These are phyloP conservation scores for Solanum hybrid DNA, from an alignment of 305 asterid genomes.

Conservation along the genomic window DNA sequence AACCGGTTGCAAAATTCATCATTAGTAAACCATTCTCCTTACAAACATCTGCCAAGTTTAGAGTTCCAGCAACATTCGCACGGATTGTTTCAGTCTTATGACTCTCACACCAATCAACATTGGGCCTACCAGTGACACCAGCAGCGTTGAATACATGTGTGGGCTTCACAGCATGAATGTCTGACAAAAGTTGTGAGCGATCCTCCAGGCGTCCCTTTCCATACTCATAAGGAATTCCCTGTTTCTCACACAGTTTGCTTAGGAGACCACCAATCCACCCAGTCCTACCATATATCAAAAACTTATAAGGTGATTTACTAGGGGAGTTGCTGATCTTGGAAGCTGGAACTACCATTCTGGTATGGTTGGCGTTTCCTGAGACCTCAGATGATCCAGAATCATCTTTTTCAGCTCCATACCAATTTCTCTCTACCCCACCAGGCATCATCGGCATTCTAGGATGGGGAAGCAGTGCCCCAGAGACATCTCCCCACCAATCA, in stretches of 20 bases:
- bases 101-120: conserved; percentile 93
- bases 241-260: conserved; percentile 73
- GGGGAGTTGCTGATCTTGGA: conserved; percentile 31
- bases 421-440: conserved; percentile 58
- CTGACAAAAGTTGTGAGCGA: conserved; percentile 46
- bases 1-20: conserved; percentile 87
- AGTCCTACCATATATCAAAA: conserved; percentile 76
- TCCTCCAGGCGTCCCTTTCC: conserved; percentile 78
- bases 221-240: conserved; percentile 60
- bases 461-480: conserved; percentile 93
- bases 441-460: conserved; percentile 94
- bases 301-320: conserved; percentile 47
- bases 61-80: conserved; percentile 75
- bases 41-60: conserved; percentile 79
- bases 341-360: conserved; percentile 35
- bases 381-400: conserved; percentile 43
- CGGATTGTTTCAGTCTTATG: conserved; percentile 77
- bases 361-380: conserved; percentile 30
- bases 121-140: conserved; percentile 92
- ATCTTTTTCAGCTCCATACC: conserved; percentile 56
- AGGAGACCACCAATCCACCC: conserved; percentile 94
- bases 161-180: conserved; percentile 58
- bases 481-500: conserved; percentile 92
- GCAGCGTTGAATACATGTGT: conserved; percentile 92
- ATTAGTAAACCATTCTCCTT: conserved; percentile 54